phyloP scores from a whole-genome alignment of 768 basidiomycete species.

The Amanita fuliginea region DNA sequence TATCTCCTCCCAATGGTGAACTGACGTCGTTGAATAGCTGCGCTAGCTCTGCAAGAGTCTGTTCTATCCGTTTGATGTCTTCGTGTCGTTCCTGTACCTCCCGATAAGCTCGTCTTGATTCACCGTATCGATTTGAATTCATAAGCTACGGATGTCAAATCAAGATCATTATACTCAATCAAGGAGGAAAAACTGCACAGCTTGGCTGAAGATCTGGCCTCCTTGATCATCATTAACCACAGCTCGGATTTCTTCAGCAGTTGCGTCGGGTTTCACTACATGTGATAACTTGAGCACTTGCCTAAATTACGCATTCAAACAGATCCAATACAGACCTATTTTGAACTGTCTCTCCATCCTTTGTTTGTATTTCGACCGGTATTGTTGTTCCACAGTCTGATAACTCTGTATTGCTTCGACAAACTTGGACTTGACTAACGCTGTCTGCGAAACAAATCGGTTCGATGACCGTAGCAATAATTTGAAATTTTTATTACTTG shows the following conservation, averaged over 20 bases:
- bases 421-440: conserved; percentile 64
- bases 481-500: conserved; percentile 14
- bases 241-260: conserved; percentile 76
- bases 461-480: not conserved
- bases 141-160: conserved; percentile 45
- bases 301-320: not conserved
- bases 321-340: conserved; percentile 43
- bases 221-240: conserved; percentile 80
- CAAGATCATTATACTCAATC: not conserved
- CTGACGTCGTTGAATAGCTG: conserved; percentile 92
- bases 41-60: conserved; percentile 85
- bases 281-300: not conserved
- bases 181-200: conserved; percentile 32
- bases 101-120: conserved; percentile 81
- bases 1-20: conserved; percentile 5
- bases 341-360: conserved; percentile 80
- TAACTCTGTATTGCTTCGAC: conserved; percentile 81
- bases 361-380: conserved; percentile 69
- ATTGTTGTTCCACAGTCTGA: conserved; percentile 72
- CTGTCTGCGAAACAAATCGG: conserved; percentile 27
- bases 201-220: conserved; percentile 84
- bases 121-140: conserved; percentile 84
- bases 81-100: conserved; percentile 98
- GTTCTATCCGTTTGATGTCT: conserved; percentile 92
- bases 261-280: conserved; percentile 85